Evolutionary conservation across 441 rosid species (phyloP).

Genomic region (Gossypium aridum): DNA sequence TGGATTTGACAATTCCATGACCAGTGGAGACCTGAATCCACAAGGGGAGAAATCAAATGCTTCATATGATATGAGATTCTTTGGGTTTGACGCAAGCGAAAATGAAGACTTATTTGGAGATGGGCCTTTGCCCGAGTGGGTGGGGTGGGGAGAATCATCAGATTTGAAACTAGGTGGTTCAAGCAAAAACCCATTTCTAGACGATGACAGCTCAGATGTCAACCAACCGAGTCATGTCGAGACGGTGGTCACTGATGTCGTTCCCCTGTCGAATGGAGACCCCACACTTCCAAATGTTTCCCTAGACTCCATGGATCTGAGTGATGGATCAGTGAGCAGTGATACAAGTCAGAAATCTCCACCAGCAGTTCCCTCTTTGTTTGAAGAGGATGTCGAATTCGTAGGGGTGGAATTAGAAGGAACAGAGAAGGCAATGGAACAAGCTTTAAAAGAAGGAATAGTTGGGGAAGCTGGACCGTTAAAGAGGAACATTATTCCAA

Average conservation of each 20-base stretch:
- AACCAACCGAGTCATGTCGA: slow-evolving; percentile 28
- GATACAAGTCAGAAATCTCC: slow-evolving; percentile 41
- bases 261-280: slow-evolving; percentile 36
- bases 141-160: slow-evolving; percentile 66
- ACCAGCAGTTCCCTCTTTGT: slow-evolving; percentile 51
- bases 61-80: slow-evolving; percentile 35
- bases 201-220: slow-evolving; percentile 36
- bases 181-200: slow-evolving; percentile 56
- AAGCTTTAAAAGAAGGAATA: slow-evolving; percentile 88
- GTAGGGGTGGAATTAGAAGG: slow-evolving; percentile 92
- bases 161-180: slow-evolving; percentile 52
- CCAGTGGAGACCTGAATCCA: slow-evolving; percentile 18
- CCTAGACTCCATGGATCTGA: slow-evolving; percentile 26
- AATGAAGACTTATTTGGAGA: slow-evolving; percentile 49
- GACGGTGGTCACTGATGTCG: slow-evolving; percentile 26
- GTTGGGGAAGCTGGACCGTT: slow-evolving; percentile 95
- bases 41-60: slow-evolving; percentile 25
- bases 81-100: slow-evolving; percentile 52
- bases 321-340: slow-evolving; percentile 33
- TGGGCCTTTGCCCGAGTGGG: slow-evolving; percentile 81
- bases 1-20: slow-evolving; percentile 23
- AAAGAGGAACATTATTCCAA: slow-evolving; percentile 45
- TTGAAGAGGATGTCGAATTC: slow-evolving; percentile 95
- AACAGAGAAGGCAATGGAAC: slow-evolving; percentile 94
- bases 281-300: slow-evolving; percentile 47